Conservation (phyloP, 768 basidiomycete genomes). For the Melanogaster broomeanus region DNA sequence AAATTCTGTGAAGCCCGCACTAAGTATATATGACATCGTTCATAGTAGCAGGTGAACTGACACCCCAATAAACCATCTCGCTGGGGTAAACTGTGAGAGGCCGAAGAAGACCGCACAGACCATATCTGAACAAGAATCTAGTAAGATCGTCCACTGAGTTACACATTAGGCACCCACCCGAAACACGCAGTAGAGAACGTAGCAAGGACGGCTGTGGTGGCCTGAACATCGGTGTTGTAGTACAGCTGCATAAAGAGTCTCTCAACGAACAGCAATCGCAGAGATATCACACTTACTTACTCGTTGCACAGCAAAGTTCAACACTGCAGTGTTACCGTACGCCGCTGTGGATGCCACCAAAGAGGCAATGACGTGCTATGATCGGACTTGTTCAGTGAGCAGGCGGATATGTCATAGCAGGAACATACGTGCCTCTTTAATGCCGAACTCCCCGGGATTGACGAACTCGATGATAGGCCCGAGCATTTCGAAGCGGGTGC, state of each 20-base stretch:
- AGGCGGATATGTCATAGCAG: not conserved
- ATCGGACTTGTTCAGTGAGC: not conserved
- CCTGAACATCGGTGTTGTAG: conserved; percentile 56
- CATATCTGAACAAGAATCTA: conserved; percentile 44
- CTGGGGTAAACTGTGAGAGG: conserved; percentile 61
- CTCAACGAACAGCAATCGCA: not conserved
- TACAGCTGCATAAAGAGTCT: conserved; percentile 44
- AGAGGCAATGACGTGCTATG: conserved; percentile 57
- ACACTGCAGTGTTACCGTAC: conserved; percentile 51
- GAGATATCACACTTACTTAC: conserved; percentile 31
- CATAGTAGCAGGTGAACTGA: conserved; percentile 25
- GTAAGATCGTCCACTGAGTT: not conserved
- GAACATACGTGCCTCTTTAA: conserved; percentile 53
- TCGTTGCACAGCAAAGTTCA: conserved; percentile 62
- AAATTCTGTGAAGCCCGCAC: conserved; percentile 39
- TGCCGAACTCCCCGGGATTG: conserved; percentile 56
- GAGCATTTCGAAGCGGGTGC: conserved; percentile 43
- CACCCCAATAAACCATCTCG: conserved; percentile 65
- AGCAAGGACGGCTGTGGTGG: conserved; percentile 57
- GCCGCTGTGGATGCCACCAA: conserved; percentile 60
- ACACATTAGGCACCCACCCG: conserved; percentile 38
- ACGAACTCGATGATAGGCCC: conserved; percentile 46
- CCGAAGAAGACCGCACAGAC: conserved; percentile 58
- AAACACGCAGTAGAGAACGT: conserved; percentile 68
- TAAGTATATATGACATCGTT: not conserved